phyloP scores from a whole-genome alignment of 1,284 basidiomycete species.

The Pholiota adiposa region DNA sequence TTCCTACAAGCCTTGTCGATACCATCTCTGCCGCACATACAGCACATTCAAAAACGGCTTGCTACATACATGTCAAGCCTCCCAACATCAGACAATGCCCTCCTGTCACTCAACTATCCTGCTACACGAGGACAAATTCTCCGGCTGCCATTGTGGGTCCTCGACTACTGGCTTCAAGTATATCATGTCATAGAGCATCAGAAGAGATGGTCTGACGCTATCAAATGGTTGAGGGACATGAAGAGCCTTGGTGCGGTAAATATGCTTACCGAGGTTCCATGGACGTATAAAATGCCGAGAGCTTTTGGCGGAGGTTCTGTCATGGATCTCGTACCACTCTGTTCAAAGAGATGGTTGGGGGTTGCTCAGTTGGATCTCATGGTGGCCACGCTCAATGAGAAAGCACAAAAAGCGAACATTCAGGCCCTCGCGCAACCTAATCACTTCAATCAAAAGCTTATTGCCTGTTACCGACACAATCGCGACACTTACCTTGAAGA shows the following conservation, averaged over 20 bases:
- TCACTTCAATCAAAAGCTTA: constrained; percentile 3
- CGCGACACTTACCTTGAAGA: not conserved
- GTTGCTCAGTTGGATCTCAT: constrained; percentile 2
- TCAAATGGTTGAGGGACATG: constrained; percentile 1
- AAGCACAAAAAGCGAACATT: not conserved
- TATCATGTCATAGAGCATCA: not conserved
- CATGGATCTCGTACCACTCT: not conserved
- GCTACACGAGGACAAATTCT: not conserved
- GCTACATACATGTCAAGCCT: not conserved
- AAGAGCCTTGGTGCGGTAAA: not conserved
- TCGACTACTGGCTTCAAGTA: constrained; percentile 5
- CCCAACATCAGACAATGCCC: not conserved
- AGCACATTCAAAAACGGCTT: not conserved
- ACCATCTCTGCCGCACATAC: not conserved
- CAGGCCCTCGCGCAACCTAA: not conserved
- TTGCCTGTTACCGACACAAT: not conserved
- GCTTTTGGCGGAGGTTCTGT: not conserved
- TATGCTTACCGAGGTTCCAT: constrained; percentile 1
- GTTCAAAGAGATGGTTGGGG: constrained; percentile 3
- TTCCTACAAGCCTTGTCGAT: not conserved
- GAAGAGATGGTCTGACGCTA: not conserved
- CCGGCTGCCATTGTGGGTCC: constrained; percentile 6
- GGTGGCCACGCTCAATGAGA: not conserved
- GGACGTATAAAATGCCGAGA: not conserved
- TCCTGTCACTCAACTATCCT: constrained; percentile 1